phyloP scores from a whole-genome alignment of 768 basidiomycete species.

The Myochromella boudieri region DNA sequence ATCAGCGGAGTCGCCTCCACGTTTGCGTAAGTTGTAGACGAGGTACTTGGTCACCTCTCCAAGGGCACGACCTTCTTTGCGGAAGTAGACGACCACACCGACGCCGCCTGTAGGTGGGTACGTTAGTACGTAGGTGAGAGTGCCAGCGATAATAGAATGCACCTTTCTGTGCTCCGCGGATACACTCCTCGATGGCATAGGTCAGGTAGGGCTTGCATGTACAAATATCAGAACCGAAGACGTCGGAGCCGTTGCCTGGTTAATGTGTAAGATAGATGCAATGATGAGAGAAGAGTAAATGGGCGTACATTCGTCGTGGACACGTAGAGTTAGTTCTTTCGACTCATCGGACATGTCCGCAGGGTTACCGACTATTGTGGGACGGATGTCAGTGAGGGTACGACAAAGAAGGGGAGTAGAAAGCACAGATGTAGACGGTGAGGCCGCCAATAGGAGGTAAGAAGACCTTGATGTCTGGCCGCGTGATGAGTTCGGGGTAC shows the following conservation, averaged over 20 bases:
- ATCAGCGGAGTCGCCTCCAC: conserved; percentile 89
- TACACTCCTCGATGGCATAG: conserved; percentile 92
- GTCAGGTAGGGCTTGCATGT: conserved; percentile 92
- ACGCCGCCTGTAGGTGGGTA: conserved; percentile 62
- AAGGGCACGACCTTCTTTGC: conserved; percentile 90
- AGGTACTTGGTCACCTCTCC: conserved; percentile 96
- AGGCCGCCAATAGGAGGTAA: conserved; percentile 90
- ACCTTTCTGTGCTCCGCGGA: conserved; percentile 62
- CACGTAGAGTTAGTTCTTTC: conserved; percentile 83
- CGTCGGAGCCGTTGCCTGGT: conserved; percentile 90
- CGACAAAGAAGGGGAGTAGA: not conserved
- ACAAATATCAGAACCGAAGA: conserved; percentile 92
- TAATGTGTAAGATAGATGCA: not conserved
- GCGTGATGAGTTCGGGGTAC: conserved; percentile 94
- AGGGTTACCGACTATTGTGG: conserved; percentile 71
- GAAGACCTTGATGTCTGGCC: conserved; percentile 94
- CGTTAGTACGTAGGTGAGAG: not conserved
- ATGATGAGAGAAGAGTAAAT: not conserved
- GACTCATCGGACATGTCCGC: conserved; percentile 71
- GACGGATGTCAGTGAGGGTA: not conserved
- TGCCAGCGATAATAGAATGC: not conserved
- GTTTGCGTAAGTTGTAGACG: conserved; percentile 95
- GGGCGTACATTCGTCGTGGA: conserved; percentile 86
- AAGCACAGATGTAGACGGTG: conserved; percentile 88
- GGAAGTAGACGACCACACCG: conserved; percentile 91